Evolutionary conservation across 2,329 filamentous ascomycete genomes (phyloP).

Genomic region (Calonectria leucothoes): DNA sequence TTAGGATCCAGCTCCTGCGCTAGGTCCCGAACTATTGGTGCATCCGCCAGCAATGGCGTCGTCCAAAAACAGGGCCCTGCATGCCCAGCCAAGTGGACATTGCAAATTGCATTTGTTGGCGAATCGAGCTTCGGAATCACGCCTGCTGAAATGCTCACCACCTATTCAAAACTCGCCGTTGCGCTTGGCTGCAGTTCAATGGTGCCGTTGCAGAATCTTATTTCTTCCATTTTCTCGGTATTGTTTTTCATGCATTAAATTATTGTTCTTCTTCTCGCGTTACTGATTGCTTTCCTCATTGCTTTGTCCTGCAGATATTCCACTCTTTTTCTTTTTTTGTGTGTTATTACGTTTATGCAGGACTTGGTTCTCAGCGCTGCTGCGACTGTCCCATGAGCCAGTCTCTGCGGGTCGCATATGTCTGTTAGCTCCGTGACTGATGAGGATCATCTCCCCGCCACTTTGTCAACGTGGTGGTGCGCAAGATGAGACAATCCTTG

Average conservation of each 20-base stretch:
- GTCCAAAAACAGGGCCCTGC: not conserved
- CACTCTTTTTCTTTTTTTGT: not conserved
- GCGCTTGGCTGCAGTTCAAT: not conserved
- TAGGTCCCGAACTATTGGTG: constrained; percentile 29
- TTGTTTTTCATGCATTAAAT: not conserved
- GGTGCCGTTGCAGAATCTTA: not conserved
- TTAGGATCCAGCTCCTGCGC: not conserved
- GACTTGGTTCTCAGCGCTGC: not conserved
- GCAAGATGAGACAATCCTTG: constrained; percentile 1
- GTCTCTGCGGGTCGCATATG: not conserved
- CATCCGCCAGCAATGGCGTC: constrained; percentile 11
- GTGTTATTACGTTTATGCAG: not conserved
- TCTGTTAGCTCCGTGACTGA: not conserved
- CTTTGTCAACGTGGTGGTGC: not conserved
- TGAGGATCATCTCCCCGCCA: not conserved
- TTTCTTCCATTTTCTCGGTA: not conserved
- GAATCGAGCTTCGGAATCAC: not conserved
- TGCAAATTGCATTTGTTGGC: not conserved
- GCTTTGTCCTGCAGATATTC: not conserved
- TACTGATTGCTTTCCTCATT: not conserved
- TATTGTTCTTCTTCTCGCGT: not conserved
- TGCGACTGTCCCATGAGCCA: not conserved
- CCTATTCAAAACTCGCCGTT: not conserved
- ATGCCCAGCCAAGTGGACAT: not conserved
- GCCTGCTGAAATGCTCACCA: not conserved